phyloP scores from a whole-genome alignment of 2,329 filamentous ascomycete genomes.

The Zopfia rhizophila region DNA sequence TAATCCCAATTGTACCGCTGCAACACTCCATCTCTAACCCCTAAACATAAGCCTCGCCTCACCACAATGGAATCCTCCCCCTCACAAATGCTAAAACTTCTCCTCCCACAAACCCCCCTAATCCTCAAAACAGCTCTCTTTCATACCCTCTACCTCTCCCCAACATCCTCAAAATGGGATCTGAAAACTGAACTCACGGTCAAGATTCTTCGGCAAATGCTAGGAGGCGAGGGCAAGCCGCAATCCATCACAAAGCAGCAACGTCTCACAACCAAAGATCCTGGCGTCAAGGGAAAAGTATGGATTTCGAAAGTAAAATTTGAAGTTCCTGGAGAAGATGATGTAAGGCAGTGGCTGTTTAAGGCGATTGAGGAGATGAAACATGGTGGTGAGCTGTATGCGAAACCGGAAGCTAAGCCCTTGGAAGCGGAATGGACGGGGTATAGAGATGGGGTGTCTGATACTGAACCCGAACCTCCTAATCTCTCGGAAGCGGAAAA shows the following conservation, averaged over 20 bases:
- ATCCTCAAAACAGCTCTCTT: constrained; percentile 70
- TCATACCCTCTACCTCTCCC: constrained; percentile 74
- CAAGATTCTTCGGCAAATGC: constrained; percentile 69
- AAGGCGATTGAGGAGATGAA: constrained; percentile 67
- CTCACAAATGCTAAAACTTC: constrained; percentile 43
- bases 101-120: constrained; percentile 63
- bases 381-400: constrained; percentile 50
- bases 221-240: constrained; percentile 38
- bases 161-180: constrained; percentile 80
- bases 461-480: constrained; percentile 62
- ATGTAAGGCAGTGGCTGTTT: constrained; percentile 67
- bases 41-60: too few relatives aligned
- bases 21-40: too few relatives aligned
- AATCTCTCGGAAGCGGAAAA: constrained; percentile 69
- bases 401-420: constrained; percentile 63
- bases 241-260: constrained; percentile 61
- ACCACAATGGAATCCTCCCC: constrained; percentile 47
- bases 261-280: constrained; percentile 68
- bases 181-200: constrained; percentile 78
- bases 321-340: constrained; percentile 66
- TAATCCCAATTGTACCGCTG: too few relatives aligned
- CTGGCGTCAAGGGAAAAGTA: constrained; percentile 78
- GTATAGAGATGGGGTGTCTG: constrained; percentile 66
- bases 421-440: constrained; percentile 82
- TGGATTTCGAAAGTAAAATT: constrained; percentile 81